A percentile compares a stretch with the other conserved stretches of the same genome.
phyloP scores from a whole-genome alignment of 108 stramenopile genomes.

The Cafeteria roenbergensis region DNA sequence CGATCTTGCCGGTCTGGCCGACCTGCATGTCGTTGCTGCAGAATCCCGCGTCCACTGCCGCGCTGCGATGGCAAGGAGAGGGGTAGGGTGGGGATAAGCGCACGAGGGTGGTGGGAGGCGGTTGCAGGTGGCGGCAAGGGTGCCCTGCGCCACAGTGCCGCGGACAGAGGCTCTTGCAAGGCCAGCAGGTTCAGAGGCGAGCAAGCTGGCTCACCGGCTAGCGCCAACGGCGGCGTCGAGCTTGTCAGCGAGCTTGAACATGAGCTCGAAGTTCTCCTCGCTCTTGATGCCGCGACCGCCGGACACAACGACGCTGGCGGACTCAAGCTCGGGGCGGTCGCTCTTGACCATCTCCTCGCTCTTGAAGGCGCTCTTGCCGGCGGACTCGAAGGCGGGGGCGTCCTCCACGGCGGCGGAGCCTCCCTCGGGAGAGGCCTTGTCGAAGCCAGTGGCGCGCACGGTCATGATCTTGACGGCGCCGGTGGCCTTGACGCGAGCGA shows the following conservation, averaged over 20 bases:
- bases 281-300: constrained; percentile 91
- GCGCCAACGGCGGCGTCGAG: constrained; percentile 61
- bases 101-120: too few relatives aligned
- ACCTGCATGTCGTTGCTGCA: constrained; percentile 97
- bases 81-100: constrained; percentile 14
- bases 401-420: constrained; percentile 48
- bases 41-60: constrained; percentile 94
- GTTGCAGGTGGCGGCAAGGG: too few relatives aligned
- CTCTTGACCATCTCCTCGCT: constrained; percentile 52
- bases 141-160: too few relatives aligned
- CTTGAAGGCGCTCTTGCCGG: constrained; percentile 30
- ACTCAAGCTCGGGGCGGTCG: constrained; percentile 80
- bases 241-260: constrained; percentile 87
- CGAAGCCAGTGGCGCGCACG: constrained; percentile 83
- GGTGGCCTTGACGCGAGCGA: constrained; percentile 71
- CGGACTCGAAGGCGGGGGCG: constrained; percentile 33
- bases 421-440: constrained; percentile 66
- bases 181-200: not conserved
- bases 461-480: constrained; percentile 67
- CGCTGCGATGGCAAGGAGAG: constrained; percentile 72
- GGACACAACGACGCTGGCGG: constrained; percentile 74
- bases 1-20: constrained; percentile 96
- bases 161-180: constrained; percentile 35
- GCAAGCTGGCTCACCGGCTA: not conserved
- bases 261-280: constrained; percentile 81